Conservation (phyloP, 2,329 filamentous ascomycete species). For the Paecilomyces niveus region DNA sequence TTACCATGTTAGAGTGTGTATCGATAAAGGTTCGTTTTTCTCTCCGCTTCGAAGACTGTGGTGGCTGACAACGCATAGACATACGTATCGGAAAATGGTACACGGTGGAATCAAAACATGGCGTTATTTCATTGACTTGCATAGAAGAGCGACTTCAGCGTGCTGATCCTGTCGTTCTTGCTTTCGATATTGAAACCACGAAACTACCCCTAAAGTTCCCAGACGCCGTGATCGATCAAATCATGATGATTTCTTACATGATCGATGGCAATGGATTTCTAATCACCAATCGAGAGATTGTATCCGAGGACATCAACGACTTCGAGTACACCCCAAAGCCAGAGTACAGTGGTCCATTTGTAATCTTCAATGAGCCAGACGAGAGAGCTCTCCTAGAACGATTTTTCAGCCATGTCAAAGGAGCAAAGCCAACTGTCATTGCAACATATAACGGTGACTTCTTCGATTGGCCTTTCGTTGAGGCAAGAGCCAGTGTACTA, state of each 20-base stretch:
- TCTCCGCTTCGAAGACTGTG: background rate
- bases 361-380: slow-evolving; percentile 97
- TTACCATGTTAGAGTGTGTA: slow-evolving; percentile 97
- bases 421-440: slow-evolving; percentile 89
- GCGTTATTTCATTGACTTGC: slow-evolving; percentile 71
- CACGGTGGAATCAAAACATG: slow-evolving; percentile 87
- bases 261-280: slow-evolving; percentile 97
- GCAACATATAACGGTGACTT: slow-evolving; percentile 99
- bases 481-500: slow-evolving; percentile 83
- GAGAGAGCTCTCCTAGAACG: slow-evolving; percentile 82
- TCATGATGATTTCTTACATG: slow-evolving; percentile 99
- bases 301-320: slow-evolving; percentile 93
- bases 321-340: slow-evolving; percentile 98
- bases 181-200: slow-evolving; percentile 98
- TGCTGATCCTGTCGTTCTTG: slow-evolving; percentile 95
- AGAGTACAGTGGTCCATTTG: slow-evolving; percentile 90
- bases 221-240: slow-evolving; percentile 85
- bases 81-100: slow-evolving; percentile 98
- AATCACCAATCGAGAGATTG: slow-evolving; percentile 95
- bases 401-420: slow-evolving; percentile 94
- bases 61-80: slow-evolving; percentile 48
- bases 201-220: slow-evolving; percentile 96
- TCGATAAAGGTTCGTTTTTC: slow-evolving; percentile 65
- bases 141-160: slow-evolving; percentile 82
- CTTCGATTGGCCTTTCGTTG: slow-evolving; percentile 99